Base-by-base conservation (phyloP, 2,329 filamentous ascomycete species). In the Basipetospora chlamydospora region DNA sequence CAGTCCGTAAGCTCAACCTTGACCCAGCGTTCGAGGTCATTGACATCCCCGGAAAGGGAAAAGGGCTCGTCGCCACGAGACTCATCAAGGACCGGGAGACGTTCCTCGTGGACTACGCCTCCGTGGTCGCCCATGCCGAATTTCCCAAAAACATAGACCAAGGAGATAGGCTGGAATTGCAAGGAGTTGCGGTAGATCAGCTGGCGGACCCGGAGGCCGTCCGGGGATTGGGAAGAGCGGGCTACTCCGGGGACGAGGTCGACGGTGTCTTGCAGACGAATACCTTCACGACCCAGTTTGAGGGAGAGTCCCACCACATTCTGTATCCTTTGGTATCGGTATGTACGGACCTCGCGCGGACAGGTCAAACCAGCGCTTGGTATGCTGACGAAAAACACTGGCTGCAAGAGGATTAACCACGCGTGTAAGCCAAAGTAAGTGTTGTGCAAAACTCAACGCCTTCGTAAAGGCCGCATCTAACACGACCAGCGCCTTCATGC, bases 361-460 rank as follows among this genome's bases (percentile, higher is more conserved):
- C 16, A 13, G 16, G 3, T 4, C 12, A 15, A 15, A 3, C 4
- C 16, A 13, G 26, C 2, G n/a, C 7, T 29, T 29, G n/a, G n/a
- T n/a, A 29, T 17, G 16, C 28, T 31, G 16, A 31, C 28, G 6
- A 11, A 9, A 31, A n/a, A n/a, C n/a, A n/a, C n/a, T n/a, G n/a
- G n/a, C n/a, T n/a, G 6, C 4, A 22, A 39, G 37, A 22, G 37
- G 20, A 30, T 39, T 9, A 39, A 39, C 26, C 37, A 39, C 20
- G 32, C 31, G 22, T 39, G 37, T 28, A 25, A 35, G 26, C 37
- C 37, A 35, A 39, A 39, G 37, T 39, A 35, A 35, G 37, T 28
- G 22, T 16, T n/a, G 4, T 26, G 1, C 16, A 21, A 3, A 16
- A 29, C 23, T 6, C 20, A 13, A 15, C 11, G 15, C 17, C 6